Evolutionary conservation across 2,329 filamentous ascomycete species (phyloP), one percentile per base, ranked within the genome.

Genomic region (Nemania serpens): DNA sequence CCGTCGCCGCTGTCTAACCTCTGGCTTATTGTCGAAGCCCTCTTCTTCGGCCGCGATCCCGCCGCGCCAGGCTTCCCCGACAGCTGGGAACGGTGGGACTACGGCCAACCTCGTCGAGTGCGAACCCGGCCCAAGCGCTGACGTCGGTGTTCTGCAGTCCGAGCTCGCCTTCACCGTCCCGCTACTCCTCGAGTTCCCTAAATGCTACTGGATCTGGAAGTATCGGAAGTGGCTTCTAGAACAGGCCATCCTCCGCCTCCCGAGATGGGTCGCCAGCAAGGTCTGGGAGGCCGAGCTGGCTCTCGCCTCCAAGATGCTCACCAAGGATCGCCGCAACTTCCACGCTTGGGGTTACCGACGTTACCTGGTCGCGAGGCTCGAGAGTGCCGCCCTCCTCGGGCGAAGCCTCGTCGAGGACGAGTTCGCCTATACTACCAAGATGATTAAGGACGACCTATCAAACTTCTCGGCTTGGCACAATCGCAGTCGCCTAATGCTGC

Each of bases 131-230:
- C 62, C 42, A 1, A 36, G 63, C 60, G 47, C 61, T 15, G 70
- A 80, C 52, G 63, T 79, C 43, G 78, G 86, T 2, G 73, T 89
- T 34, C 82, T 98, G 63, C 83, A 85, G 48, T 80, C 84, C 57
- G 95, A 99, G 74, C 81, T 99, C 36, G 79, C 80, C 49, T 97
- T 97, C 72, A 88, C 94, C 36, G 85, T 97, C 42, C 91, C 91
- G 0, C 83, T 99, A 18, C 84, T 99, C 51, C 84, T 91, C 66
- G 87, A 92, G 67, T 94, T 87, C 67, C 95, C 95, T 6, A 99
- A 99, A 75, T 98, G 95, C 81, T 99, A 99, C 79, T 98, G 95
- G 94, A 94, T 99, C 71, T 99, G 95, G 95, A 96, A 97, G 69
- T 94, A 97, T 76, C 88, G 95, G 29, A 78, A 89, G 47, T 99